Evolutionary conservation across 2,329 filamentous ascomycete species (phyloP).

Genomic region (Phialophora expanda): DNA sequence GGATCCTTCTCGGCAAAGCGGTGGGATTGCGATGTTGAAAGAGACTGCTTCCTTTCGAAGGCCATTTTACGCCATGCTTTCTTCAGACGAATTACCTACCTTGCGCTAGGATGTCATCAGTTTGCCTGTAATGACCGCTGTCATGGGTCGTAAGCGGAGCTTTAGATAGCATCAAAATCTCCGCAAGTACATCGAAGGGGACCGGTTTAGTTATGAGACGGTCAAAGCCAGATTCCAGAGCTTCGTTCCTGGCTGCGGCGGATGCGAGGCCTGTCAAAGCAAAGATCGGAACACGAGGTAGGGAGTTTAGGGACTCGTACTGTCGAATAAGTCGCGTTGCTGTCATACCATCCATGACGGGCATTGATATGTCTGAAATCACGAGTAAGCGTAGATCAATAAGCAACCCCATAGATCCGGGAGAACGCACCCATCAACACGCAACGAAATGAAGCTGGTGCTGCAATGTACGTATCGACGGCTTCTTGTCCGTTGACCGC

Average conservation of each 20-base stretch:
- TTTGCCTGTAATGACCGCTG: background rate
- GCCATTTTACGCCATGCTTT: background rate
- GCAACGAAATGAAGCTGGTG: conserved; percentile 10
- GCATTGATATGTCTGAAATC: conserved; percentile 44
- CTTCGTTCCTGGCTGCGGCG: conserved; percentile 41
- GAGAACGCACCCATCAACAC: conserved; percentile 39
- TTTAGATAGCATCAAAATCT: conserved; percentile 3
- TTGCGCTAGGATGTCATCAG: background rate
- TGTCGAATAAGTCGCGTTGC: conserved; percentile 41
- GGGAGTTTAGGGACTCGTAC: conserved; percentile 34
- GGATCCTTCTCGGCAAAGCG: background rate
- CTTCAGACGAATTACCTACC: background rate
- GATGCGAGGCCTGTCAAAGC: conserved; percentile 42
- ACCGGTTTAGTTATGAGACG: conserved; percentile 44
- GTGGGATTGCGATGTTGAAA: no score
- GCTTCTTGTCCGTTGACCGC: conserved; percentile 52
- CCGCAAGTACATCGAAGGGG: conserved; percentile 13
- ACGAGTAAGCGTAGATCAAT: background rate
- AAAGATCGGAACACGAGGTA: conserved; percentile 35
- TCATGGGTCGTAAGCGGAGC: background rate
- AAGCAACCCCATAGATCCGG: background rate
- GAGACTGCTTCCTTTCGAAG: background rate
- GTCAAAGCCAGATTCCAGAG: conserved; percentile 42
- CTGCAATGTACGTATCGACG: conserved; percentile 16
- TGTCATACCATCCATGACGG: conserved; percentile 44